Base-by-base conservation (phyloP, 2,329 filamentous ascomycete species). In the Zasmidium citrigriseum region DNA sequence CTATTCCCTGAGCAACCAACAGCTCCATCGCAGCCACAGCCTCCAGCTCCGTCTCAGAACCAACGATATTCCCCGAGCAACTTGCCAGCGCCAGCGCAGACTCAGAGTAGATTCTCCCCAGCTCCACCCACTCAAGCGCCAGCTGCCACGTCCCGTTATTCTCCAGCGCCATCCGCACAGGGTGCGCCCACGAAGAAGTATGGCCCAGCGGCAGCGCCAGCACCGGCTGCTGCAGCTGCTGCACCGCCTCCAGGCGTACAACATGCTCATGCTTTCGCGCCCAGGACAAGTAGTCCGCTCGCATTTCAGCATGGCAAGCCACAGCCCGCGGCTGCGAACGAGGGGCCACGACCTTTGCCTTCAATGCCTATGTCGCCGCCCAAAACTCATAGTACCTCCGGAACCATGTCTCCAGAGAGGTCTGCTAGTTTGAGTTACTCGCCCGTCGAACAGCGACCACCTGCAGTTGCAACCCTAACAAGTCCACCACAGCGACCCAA, bases 251-350 rank as follows among this genome's bases (percentile, higher is more conserved):
- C 70, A 68, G 46, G 70, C 75, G 71, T 67, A 16, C 67, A 64
- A 46, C 64, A 66, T 38, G 57, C 74, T 14, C 76, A 85, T 60
- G 78, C 82, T 3, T 87, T 86, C 70, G 82, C 85, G 45, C 85
- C 85, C 18, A 79, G 85, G 56, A 87, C 84, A 5, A 87, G 85
- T n/a, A 87, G 85, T 70, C 85, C 85, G 16, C 75, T 88, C 16
- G 85, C 85, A 27, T 80, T 82, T 51, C 82, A 78, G 12, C 57
- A 49, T 52, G 73, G 75, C 27, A 68, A 69, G 47, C 70, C 74
- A 23, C 72, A 76, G 11, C 72, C 64, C 18, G 47, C 62, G 11
- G 38, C 64, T 2, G 57, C 65, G 7, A 34, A 59, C 27, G 65
- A 68, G 14, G 44, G 57, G 16, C 22, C 22, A 9, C 55, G 57